Base-by-base conservation (phyloP, 805 yeast genomes). In the Suhomyces emberorum region DNA sequence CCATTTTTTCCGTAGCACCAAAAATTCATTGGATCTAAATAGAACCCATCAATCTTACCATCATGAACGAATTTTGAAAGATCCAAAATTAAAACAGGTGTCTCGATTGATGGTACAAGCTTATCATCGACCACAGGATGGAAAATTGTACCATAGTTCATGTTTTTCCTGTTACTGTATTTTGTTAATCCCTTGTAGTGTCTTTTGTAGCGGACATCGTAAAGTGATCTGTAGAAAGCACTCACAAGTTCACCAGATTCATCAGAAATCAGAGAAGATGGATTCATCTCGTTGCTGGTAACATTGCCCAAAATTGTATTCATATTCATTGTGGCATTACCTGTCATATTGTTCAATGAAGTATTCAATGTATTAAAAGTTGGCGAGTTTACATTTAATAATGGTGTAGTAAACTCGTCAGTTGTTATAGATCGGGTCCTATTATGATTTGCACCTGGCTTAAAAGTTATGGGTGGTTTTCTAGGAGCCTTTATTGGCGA, bases 1-100 rank as follows among this genome's bases (percentile, higher is more conserved):
- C 73, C 73, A 34, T 54, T 59, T 36, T 59, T 63, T 7, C 63
- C 63, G 47, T 57, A 63, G 28, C 65, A 52, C 70, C 70, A 65
- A 37, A 67, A 57, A 32, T 48, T 47, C 10, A 28, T 23, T 1
- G 47, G 40, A 28, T 57, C 66, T 9, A 63, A 38, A 31, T 59
- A 54, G 18, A 62, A 49, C 4, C 61, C 61, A 22, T 57, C 60
- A 12, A 68, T 51, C 37, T 61, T 63, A 4, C 70, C 69, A 41
- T 65, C 65, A 15, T 50, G 48, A 11, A 59, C 49, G 40, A 60
- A 55, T 19, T 49, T 36, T 4, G 65, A 57, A 21, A 67, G 46
- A 41, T 68, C 69, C 27, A 67, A 39, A 11, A 48, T 47, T 31
- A 57, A 38, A 15, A 62, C 44, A 1, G 72, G 70, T 4, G 63